phyloP scores from a whole-genome alignment of 2,329 filamentous ascomycete genomes.

The Nemania abortiva region DNA sequence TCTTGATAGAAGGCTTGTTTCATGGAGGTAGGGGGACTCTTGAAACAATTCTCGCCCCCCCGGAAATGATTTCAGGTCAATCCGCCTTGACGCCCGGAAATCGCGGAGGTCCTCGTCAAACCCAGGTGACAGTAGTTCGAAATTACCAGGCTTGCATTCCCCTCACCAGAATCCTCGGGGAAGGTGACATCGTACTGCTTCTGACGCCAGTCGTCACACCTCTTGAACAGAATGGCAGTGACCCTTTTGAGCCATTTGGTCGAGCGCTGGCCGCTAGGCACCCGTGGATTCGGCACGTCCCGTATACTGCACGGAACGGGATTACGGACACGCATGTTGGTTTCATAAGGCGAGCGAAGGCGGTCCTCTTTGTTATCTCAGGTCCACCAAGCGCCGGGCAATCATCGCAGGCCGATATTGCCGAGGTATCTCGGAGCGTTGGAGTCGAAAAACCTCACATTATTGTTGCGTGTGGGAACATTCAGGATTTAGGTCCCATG shows the following conservation, averaged over 20 bases:
- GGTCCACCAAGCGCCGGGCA: slow-evolving; percentile 61
- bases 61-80: slow-evolving; percentile 51
- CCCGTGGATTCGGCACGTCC: slow-evolving; percentile 74
- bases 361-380: slow-evolving; percentile 71
- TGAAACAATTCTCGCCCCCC: slow-evolving; percentile 44
- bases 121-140: slow-evolving; percentile 48
- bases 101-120: slow-evolving; percentile 48
- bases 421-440: slow-evolving; percentile 58
- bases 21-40: slow-evolving; percentile 45
- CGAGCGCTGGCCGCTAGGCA: slow-evolving; percentile 71
- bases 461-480: slow-evolving; percentile 64
- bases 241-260: slow-evolving; percentile 80
- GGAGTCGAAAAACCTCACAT: slow-evolving; percentile 64
- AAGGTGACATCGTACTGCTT: slow-evolving; percentile 69
- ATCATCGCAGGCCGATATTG: slow-evolving; percentile 64
- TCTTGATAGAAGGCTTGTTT: slow-evolving; percentile 35
- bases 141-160: slow-evolving; percentile 59
- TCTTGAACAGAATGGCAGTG: slow-evolving; percentile 58
- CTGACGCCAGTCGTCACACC: slow-evolving; percentile 68
- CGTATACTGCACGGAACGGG: slow-evolving; percentile 73
- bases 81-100: slow-evolving; percentile 46
- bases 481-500: slow-evolving; percentile 55
- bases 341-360: slow-evolving; percentile 71
- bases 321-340: slow-evolving; percentile 73
- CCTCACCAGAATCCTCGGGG: slow-evolving; percentile 58